phyloP scores from a whole-genome alignment of 2,329 filamentous ascomycete species.

The Biscogniauxia marginata region DNA sequence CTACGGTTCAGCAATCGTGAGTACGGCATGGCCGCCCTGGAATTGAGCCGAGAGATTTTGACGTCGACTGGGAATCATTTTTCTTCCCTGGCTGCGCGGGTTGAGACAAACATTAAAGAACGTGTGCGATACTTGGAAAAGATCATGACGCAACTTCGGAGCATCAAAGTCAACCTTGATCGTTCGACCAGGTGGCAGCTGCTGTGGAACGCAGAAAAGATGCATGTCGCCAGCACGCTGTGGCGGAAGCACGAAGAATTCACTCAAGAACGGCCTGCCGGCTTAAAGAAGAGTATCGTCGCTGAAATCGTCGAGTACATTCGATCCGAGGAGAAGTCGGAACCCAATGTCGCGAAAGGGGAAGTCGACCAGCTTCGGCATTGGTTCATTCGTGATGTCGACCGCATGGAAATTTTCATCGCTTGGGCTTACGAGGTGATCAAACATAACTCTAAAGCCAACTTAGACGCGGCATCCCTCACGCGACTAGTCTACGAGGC shows the following conservation, averaged over 20 bases:
- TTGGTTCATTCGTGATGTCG: slow-evolving; percentile 79
- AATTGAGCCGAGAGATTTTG: slow-evolving; percentile 79
- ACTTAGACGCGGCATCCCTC: slow-evolving; percentile 52
- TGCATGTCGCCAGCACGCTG: slow-evolving; percentile 74
- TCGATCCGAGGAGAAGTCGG: slow-evolving; percentile 72
- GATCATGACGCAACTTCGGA: slow-evolving; percentile 69
- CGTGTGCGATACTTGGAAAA: slow-evolving; percentile 72
- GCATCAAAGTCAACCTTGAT: slow-evolving; percentile 64
- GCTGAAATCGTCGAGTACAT: slow-evolving; percentile 74
- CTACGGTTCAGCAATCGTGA: slow-evolving; percentile 68
- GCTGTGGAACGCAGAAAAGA: slow-evolving; percentile 86
- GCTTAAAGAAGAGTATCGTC: slow-evolving; percentile 68
- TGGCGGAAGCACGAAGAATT: slow-evolving; percentile 80
- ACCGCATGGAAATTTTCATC: slow-evolving; percentile 70
- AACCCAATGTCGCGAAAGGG: slow-evolving; percentile 60
- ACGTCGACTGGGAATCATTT: slow-evolving; percentile 74
- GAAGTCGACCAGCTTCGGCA: slow-evolving; percentile 79
- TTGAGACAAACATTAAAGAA: slow-evolving; percentile 77
- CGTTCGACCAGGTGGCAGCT: slow-evolving; percentile 73
- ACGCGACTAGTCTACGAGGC: slow-evolving; percentile 67
- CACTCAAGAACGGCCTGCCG: slow-evolving; percentile 55
- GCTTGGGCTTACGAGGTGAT: slow-evolving; percentile 78
- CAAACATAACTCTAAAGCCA: slow-evolving; percentile 67
- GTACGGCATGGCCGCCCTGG: slow-evolving; percentile 71
- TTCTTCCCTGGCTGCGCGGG: slow-evolving; percentile 67